Evolutionary conservation across 805 yeast species (phyloP).

Genomic region (Nakazawaea siamensis): DNA sequence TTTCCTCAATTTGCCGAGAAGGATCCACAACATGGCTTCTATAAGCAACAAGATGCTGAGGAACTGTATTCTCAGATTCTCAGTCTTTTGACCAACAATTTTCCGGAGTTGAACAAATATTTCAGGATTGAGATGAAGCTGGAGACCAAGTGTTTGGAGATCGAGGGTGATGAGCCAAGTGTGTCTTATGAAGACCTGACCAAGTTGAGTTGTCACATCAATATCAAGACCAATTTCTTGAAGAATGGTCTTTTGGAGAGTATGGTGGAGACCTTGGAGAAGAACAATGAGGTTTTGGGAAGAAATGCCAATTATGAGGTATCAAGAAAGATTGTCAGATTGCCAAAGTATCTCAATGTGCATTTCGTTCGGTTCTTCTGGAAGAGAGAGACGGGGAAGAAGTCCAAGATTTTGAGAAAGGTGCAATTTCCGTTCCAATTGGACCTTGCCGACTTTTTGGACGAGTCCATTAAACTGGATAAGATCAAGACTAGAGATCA

Average conservation of each 20-base stretch:
- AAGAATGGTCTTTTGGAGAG: constrained; percentile 77
- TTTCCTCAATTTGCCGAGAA: constrained; percentile 90
- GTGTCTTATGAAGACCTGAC: constrained; percentile 46
- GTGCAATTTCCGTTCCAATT: constrained; percentile 92
- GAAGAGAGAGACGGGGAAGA: constrained; percentile 86
- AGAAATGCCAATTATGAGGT: constrained; percentile 67
- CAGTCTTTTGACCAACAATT: constrained; percentile 36
- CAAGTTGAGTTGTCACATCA: constrained; percentile 86
- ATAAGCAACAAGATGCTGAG: constrained; percentile 97
- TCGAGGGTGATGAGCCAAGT: constrained; percentile 32
- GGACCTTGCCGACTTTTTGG: constrained; percentile 80
- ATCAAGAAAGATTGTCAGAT: constrained; percentile 50
- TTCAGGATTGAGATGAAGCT: constrained; percentile 63
- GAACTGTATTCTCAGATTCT: constrained; percentile 84
- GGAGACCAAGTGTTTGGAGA: constrained; percentile 52
- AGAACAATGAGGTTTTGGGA: constrained; percentile 62
- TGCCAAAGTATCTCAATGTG: constrained; percentile 83
- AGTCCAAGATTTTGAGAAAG: constrained; percentile 88
- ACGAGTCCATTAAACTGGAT: constrained; percentile 61
- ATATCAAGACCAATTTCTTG: constrained; percentile 76
- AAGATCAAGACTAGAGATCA: constrained; percentile 71
- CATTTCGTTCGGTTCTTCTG: constrained; percentile 94
- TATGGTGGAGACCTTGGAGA: constrained; percentile 69
- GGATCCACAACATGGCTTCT: constrained; percentile 52
- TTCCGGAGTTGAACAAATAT: constrained; percentile 44